Evolutionary conservation across 2,329 filamentous ascomycete species (phyloP).

Genomic region (Penicillium hordei): DNA sequence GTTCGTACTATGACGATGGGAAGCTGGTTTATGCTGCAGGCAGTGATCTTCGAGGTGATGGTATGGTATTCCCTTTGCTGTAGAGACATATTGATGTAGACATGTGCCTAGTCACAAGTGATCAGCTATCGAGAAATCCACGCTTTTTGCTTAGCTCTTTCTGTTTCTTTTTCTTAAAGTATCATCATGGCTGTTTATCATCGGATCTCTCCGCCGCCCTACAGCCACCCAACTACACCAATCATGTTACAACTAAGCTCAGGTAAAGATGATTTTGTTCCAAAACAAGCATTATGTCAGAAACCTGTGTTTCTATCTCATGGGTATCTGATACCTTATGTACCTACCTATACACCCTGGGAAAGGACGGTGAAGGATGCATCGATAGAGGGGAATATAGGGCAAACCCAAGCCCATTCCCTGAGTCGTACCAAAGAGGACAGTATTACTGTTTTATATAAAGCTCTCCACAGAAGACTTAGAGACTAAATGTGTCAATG

Average conservation of each 20-base stretch:
- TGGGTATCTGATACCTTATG: background rate
- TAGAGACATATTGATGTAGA: background rate
- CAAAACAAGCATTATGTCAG: background rate
- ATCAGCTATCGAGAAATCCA: background rate
- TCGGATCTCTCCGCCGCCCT: background rate
- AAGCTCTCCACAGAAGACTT: background rate
- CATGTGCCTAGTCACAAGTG: background rate
- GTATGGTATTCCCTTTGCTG: slow-evolving; percentile 59
- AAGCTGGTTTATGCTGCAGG: slow-evolving; percentile 79
- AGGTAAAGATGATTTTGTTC: background rate
- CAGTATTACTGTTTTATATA: background rate
- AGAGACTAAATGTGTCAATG: background rate
- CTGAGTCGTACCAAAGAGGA: background rate
- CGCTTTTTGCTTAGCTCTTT: background rate
- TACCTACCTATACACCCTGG: background rate
- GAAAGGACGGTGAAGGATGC: background rate
- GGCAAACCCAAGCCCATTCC: background rate
- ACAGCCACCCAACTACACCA: background rate
- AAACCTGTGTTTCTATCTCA: background rate
- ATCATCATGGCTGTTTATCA: background rate
- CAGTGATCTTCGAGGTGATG: slow-evolving; percentile 85
- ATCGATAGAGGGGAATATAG: background rate
- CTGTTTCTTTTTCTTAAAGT: background rate
- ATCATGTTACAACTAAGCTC: background rate
- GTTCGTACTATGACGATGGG: slow-evolving; percentile 69